These are phyloP conservation scores for Carpinus viminea DNA, from an alignment of 306 rosid species.

Conservation along the genomic window DNA sequence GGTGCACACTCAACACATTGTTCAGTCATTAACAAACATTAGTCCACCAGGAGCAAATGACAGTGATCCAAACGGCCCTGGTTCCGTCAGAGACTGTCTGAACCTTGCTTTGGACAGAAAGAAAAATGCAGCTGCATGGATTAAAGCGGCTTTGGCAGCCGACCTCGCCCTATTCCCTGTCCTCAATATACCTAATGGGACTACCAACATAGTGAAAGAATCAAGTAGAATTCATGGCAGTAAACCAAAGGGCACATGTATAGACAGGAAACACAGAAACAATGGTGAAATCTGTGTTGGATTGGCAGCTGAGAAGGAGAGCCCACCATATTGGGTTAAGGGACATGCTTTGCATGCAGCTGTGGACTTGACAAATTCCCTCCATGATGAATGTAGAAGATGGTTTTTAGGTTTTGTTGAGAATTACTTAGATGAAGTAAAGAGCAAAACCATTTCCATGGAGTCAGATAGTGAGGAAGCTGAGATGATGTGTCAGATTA, in stretches of 20 bases:
- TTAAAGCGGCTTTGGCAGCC: conserved; percentile 34
- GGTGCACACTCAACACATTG: conserved; percentile 7
- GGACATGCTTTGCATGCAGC: conserved; percentile 32
- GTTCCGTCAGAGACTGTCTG: conserved; percentile 19
- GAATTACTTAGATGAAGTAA: conserved; percentile 35
- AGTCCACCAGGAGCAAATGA: conserved; percentile 19
- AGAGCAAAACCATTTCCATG: conserved; percentile 15
- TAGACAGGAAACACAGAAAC: conserved; percentile 14
- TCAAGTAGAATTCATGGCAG: background rate
- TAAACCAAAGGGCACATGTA: conserved; percentile 20
- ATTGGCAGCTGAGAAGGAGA: conserved; percentile 14
- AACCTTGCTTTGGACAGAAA: conserved; percentile 35
- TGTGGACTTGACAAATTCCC: conserved; percentile 12
- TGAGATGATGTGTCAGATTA: conserved; percentile 39
- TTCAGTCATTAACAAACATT: conserved; percentile 23
- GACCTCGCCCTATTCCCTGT: conserved; percentile 29
- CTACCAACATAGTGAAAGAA: conserved; percentile 1
- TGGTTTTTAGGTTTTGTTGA: conserved; percentile 40
- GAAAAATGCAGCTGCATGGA: conserved; percentile 37
- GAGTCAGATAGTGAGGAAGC: conserved; percentile 32
- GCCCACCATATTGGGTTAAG: conserved; percentile 24
- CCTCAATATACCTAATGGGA: conserved; percentile 4
- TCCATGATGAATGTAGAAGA: conserved; percentile 29
- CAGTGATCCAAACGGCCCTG: conserved; percentile 7
- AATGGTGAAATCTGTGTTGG: conserved; percentile 6